Evolutionary conservation across 345 rosid genomes (phyloP).

Genomic region (Euphorbia lathyris): DNA sequence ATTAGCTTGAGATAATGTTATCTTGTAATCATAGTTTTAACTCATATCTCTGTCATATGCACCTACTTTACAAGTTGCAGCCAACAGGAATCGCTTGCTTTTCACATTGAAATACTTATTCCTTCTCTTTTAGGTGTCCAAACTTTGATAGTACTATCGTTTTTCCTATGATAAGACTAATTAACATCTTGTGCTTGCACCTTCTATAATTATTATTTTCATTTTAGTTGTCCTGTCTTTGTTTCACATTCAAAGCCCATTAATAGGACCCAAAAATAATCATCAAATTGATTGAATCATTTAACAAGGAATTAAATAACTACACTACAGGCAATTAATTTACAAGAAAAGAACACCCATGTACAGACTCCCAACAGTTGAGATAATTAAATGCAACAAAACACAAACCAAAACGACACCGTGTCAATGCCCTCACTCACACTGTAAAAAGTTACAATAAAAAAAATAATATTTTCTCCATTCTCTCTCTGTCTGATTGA

Average conservation of each 20-base stretch:
- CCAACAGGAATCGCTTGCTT: neutral
- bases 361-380: neutral
- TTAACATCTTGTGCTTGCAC: neutral
- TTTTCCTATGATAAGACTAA: too few species aligned
- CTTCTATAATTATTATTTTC: neutral
- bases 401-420: neutral
- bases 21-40: neutral
- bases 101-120: neutral
- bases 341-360: slow-evolving; percentile 3
- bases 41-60: neutral
- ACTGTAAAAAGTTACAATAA: too few species aligned
- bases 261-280: too few species aligned
- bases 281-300: too few species aligned
- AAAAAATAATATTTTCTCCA: too few species aligned
- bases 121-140: neutral
- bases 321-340: neutral
- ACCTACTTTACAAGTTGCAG: neutral
- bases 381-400: neutral
- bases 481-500: too few species aligned
- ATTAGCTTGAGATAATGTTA: too few species aligned
- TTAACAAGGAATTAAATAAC: neutral
- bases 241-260: too few species aligned
- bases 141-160: neutral
- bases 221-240: neutral
- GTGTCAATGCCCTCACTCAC: too few species aligned